Conservation (phyloP, 108 stramenopile genomes). For the Cyclostephanos tholiformis region DNA sequence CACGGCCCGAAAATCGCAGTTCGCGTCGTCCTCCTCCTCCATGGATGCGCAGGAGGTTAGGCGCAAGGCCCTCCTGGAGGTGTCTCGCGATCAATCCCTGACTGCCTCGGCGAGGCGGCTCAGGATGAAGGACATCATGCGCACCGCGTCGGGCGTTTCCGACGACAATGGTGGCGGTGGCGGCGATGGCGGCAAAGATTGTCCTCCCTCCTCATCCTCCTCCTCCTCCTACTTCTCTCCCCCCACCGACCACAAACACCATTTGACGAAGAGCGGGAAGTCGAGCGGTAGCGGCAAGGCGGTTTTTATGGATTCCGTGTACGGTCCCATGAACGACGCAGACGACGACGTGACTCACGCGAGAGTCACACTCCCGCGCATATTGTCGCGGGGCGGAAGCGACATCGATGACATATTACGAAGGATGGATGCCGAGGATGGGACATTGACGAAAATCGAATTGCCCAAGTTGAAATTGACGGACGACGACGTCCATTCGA, state of each 20-base stretch:
- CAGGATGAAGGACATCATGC: slow-evolving; percentile 22
- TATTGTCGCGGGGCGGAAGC: not conserved
- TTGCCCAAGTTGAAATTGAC: slow-evolving; percentile 17
- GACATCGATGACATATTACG: slow-evolving; percentile 3
- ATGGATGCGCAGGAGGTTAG: slow-evolving; percentile 10
- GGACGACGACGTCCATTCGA: slow-evolving; percentile 26
- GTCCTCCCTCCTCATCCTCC: no score
- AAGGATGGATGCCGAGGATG: not conserved
- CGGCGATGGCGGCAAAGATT: not conserved
- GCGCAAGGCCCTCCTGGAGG: slow-evolving; percentile 20
- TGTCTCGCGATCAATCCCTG: slow-evolving; percentile 16
- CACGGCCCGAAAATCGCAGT: no score
- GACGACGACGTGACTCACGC: not conserved
- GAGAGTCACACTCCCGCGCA: not conserved
- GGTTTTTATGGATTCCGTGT: not conserved
- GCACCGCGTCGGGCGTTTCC: no score
- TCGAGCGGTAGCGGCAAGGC: no score
- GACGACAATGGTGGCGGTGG: not conserved
- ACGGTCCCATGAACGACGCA: not conserved
- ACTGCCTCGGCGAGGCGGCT: not conserved
- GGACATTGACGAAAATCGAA: slow-evolving; percentile 10
- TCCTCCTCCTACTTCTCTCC: no score
- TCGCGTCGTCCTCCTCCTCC: slow-evolving; percentile 5
- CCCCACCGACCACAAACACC: no score
- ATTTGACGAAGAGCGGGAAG: no score